Base-by-base conservation (phyloP, 2,329 filamentous ascomycete species). In the Trichoderma asperellum region DNA sequence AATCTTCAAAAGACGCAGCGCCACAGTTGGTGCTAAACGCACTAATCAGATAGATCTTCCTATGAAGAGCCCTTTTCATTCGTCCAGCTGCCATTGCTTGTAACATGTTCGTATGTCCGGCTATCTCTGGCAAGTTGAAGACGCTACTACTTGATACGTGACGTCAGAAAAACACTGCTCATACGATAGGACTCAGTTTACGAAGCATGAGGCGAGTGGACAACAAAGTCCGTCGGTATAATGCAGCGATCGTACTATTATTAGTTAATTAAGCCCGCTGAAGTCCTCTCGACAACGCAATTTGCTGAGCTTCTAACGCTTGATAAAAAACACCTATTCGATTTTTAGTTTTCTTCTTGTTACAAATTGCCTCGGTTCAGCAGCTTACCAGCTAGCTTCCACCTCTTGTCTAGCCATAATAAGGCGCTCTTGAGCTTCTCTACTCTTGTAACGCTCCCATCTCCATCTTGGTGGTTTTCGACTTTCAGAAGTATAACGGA, bases 221-320 rank as follows among this genome's bases (percentile, higher is more conserved):
- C n/a, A 12, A 49, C n/a, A 49, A 21, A 12, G 10, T 11, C 8
- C n/a, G 47, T 24, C 21, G n/a, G 47, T n/a, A 24, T 12, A 24
- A 5, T 4, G 10, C 47, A n/a, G n/a, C 11, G 47, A 49, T 49
- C 0, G 1, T 49, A 49, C 12, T 49, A 49, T 11, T 10, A 49
- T 43, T 49, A 49, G n/a, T 12, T 12, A 5, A 12, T 49, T 49
- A 49, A 55, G 27, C 10, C 52, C 29, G 14, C 24, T 55, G 52
- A 16, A 12, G 16, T 16, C 27, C 27, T 35, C 53, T 57, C 21
- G 62, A 47, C 62, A 66, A 49, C 6, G 52, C 53, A 32, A 66
- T 35, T 43, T 66, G 62, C 62, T 35, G 52, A n/a, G 62, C 62
- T 57, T 66, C 62, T 34, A 66, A 37, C 27, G 62, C 37, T n/a